phyloP scores from a whole-genome alignment of 2,329 filamentous ascomycete species.

The Penicillium sp. region DNA sequence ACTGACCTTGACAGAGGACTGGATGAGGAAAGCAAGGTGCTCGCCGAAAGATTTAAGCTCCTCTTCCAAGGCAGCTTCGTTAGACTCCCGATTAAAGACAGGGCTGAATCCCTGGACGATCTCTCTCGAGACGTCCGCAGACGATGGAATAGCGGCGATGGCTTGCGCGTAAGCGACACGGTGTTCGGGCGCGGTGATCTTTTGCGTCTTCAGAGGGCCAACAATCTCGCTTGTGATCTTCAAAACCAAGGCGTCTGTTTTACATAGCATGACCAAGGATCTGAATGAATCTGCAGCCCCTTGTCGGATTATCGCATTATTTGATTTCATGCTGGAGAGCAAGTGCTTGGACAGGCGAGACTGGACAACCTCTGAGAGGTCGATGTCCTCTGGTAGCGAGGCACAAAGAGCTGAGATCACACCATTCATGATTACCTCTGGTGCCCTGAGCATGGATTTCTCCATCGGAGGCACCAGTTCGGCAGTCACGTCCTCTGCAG shows the following conservation, averaged over 20 bases:
- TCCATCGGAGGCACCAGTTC: slow-evolving; percentile 81
- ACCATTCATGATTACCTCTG: slow-evolving; percentile 83
- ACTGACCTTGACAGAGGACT: slow-evolving; percentile 62
- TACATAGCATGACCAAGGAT: slow-evolving; percentile 65
- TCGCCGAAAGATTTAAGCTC: slow-evolving; percentile 72
- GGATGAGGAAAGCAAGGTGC: slow-evolving; percentile 64
- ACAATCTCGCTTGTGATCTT: slow-evolving; percentile 78
- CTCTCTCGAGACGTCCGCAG: slow-evolving; percentile 63
- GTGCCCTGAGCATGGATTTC: slow-evolving; percentile 83
- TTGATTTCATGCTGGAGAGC: slow-evolving; percentile 88
- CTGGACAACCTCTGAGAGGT: slow-evolving; percentile 74
- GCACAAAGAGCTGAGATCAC: slow-evolving; percentile 72
- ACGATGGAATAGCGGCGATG: slow-evolving; percentile 65
- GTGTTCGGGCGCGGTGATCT: slow-evolving; percentile 82
- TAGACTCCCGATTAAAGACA: slow-evolving; percentile 80
- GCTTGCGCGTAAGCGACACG: slow-evolving; percentile 81
- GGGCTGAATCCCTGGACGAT: slow-evolving; percentile 67
- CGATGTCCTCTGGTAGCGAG: slow-evolving; percentile 68
- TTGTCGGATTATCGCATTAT: slow-evolving; percentile 73
- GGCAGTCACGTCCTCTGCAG: slow-evolving; percentile 70
- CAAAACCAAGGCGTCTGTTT: slow-evolving; percentile 59
- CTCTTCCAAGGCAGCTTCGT: slow-evolving; percentile 75
- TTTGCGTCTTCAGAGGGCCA: slow-evolving; percentile 76
- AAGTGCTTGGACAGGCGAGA: slow-evolving; percentile 80
- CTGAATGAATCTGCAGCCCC: slow-evolving; percentile 76